phyloP scores from a whole-genome alignment of 805 yeast species.

The Brettanomyces bruxellensis region DNA sequence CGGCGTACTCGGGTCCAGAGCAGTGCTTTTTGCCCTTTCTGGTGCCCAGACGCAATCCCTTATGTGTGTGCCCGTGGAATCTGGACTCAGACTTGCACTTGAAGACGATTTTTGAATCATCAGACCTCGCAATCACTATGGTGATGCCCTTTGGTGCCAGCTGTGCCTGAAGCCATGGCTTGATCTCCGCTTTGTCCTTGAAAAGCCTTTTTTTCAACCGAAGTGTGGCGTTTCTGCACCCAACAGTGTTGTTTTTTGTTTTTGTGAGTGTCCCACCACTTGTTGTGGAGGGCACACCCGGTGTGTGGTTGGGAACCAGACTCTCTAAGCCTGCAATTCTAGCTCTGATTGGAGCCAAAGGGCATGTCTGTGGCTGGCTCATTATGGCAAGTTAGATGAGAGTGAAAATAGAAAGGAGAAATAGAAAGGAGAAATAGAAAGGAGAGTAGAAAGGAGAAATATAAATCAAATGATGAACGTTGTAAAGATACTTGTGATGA shows the following conservation, averaged over 20 bases:
- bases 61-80: neutral
- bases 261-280: no score
- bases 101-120: constrained; percentile 50
- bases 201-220: constrained; percentile 21
- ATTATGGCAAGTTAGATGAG: no score
- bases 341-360: no score
- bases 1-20: neutral
- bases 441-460: no score
- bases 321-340: neutral
- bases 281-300: neutral
- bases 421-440: no score
- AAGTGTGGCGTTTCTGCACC: neutral
- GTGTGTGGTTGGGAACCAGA: constrained; percentile 1
- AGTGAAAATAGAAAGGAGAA: no score
- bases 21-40: constrained; percentile 3
- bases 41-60: constrained; percentile 6
- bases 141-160: constrained; percentile 40
- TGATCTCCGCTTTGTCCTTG: constrained; percentile 38
- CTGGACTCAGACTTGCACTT: constrained; percentile 40
- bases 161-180: constrained; percentile 52
- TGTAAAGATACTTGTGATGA: no score
- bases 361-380: no score
- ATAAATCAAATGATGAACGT: no score
- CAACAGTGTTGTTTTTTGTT: neutral
- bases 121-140: constrained; percentile 56